phyloP scores from a whole-genome alignment of 257 asterid species.

The Craterostigma plantagineum region DNA sequence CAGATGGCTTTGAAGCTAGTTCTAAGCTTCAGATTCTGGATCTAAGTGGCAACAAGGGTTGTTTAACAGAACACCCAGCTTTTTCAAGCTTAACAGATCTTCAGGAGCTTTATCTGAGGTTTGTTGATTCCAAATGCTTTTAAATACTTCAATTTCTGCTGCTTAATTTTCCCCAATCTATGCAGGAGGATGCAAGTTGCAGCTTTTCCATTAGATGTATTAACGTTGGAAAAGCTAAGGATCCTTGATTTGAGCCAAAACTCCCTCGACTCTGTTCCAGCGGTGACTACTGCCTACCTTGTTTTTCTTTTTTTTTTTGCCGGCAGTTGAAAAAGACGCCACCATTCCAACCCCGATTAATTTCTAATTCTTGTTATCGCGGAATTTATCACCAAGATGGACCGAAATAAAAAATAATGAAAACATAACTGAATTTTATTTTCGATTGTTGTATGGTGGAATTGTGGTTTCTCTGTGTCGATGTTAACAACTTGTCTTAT shows the following conservation, averaged over 20 bases:
- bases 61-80: conserved; percentile 45
- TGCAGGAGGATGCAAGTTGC: conserved; percentile 73
- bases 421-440: neutral
- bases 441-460: neutral
- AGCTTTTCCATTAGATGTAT: conserved; percentile 48
- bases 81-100: conserved; percentile 57
- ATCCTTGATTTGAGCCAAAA: conserved; percentile 91
- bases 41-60: conserved; percentile 58
- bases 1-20: conserved; percentile 55
- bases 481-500: too few relatives aligned
- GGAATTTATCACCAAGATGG: too few relatives aligned
- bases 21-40: conserved; percentile 81
- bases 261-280: conserved; percentile 55
- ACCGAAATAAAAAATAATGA: neutral
- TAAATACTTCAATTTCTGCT: neutral
- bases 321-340: too few relatives aligned
- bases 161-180: conserved; percentile 9
- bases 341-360: too few relatives aligned
- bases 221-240: conserved; percentile 37
- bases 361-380: too few relatives aligned
- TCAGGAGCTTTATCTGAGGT: conserved; percentile 93
- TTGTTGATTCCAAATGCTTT: conserved; percentile 10
- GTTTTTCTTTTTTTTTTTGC: too few relatives aligned
- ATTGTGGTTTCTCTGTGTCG: neutral
- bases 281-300: too few relatives aligned